Conservation (phyloP, 495 filamentous ascomycete genomes). For the Cercophora newfieldiana region DNA sequence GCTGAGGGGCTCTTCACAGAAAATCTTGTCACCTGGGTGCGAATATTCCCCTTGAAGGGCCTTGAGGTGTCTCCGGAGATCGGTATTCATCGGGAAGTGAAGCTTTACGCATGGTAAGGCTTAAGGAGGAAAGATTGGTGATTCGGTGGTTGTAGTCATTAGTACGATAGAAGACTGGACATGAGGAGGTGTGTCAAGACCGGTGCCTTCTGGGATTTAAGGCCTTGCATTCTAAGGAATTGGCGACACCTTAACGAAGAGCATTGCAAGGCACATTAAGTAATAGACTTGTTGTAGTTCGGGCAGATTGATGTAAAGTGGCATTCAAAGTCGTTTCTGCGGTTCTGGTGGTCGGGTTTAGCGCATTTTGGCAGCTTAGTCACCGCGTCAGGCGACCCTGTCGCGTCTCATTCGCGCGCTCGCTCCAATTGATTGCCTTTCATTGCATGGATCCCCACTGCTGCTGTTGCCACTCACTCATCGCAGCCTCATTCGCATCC, state of each 20-base stretch:
- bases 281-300: not conserved
- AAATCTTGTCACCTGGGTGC: no score
- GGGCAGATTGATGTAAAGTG: not conserved
- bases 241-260: not conserved
- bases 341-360: not conserved
- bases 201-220: no score
- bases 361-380: constrained; percentile 6
- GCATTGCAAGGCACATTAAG: not conserved
- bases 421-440: not conserved
- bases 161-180: no score
- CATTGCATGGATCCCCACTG: not conserved
- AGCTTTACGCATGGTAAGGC: no score
- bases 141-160: no score
- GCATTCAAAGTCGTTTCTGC: no score
- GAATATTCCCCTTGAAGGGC: no score
- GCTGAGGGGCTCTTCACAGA: not conserved
- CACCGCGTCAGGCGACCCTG: not conserved
- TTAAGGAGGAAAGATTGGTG: no score
- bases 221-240: not conserved
- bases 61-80: no score
- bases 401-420: constrained; percentile 4
- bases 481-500: not conserved
- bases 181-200: no score
- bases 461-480: constrained; percentile 1
- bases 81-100: no score